Evolutionary conservation across 108 stramenopile species (phyloP).

Genomic region (Cyclotella kingstonii): DNA sequence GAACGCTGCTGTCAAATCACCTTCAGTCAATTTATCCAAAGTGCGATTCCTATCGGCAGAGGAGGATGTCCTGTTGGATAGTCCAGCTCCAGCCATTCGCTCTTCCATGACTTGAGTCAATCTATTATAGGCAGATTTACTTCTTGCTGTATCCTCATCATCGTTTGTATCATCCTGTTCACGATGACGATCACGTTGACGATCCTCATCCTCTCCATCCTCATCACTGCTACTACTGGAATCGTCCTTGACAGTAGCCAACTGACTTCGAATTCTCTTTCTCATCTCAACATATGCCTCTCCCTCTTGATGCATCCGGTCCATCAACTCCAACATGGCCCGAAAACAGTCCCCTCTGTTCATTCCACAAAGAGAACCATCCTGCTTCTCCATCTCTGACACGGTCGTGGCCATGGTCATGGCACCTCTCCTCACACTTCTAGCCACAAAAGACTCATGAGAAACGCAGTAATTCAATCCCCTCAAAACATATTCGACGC

Average conservation of each 20-base stretch:
- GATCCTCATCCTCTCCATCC: constrained; percentile 24
- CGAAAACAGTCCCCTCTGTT: constrained; percentile 38
- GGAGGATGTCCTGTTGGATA: constrained; percentile 12
- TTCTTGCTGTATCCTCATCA: constrained; percentile 16
- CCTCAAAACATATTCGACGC: constrained; percentile 60
- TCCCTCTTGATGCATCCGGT: constrained; percentile 58
- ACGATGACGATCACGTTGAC: no score
- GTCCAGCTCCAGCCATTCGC: constrained; percentile 26
- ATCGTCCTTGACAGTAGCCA: constrained; percentile 1
- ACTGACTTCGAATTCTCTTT: constrained; percentile 34
- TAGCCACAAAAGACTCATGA: constrained; percentile 22
- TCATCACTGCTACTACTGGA: constrained; percentile 24
- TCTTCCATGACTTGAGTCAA: constrained; percentile 25
- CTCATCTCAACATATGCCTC: constrained; percentile 55
- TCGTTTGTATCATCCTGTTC: constrained; percentile 32
- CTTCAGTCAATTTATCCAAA: background rate
- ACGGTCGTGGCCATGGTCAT: constrained; percentile 42
- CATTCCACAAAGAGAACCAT: no score
- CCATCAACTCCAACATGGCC: constrained; percentile 55
- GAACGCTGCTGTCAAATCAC: background rate
- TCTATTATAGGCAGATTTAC: constrained; percentile 25
- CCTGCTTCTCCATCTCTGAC: constrained; percentile 9
- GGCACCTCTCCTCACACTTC: constrained; percentile 15
- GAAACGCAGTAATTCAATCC: constrained; percentile 44
- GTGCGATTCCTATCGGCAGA: constrained; percentile 3